Percentiles rank a stretch among this genome's conserved stretches.
These are phyloP conservation scores for Colletotrichum eleusines DNA, from an alignment of 2,329 filamentous ascomycete genomes.

Conservation along the genomic window DNA sequence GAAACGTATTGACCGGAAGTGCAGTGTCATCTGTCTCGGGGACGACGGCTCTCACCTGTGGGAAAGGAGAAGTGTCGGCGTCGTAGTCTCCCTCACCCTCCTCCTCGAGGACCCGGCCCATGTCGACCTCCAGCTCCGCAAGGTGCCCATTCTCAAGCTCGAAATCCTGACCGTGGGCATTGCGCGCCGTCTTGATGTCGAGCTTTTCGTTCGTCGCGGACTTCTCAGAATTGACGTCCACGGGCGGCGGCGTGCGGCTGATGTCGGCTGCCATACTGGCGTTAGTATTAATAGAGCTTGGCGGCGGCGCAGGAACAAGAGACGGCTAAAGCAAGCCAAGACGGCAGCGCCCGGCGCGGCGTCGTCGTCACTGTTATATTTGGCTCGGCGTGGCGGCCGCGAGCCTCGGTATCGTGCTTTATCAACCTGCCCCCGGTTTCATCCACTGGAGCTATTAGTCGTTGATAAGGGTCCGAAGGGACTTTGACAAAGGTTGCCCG, in stretches of 20 bases:
- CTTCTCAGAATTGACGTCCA: slow-evolving; percentile 23
- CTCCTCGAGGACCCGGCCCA: slow-evolving; percentile 25
- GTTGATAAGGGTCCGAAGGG: not conserved
- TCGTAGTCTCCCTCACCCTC: slow-evolving; percentile 29
- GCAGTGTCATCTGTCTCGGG: slow-evolving; percentile 53
- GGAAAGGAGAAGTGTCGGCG: slow-evolving; percentile 48
- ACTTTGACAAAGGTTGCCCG: not conserved
- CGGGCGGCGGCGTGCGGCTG: slow-evolving; percentile 22
- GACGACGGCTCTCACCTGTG: slow-evolving; percentile 55
- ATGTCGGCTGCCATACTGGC: slow-evolving; percentile 30
- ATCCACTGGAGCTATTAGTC: too few species aligned
- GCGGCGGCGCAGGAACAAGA: not conserved
- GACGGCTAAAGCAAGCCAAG: slow-evolving; percentile 31
- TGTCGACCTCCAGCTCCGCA: slow-evolving; percentile 34
- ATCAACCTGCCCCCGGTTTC: not conserved
- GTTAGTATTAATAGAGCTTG: not conserved
- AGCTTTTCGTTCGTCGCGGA: not conserved
- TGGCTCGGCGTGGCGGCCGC: not conserved
- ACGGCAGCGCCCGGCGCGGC: slow-evolving; percentile 38
- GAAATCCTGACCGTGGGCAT: slow-evolving; percentile 22
- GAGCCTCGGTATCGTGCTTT: not conserved
- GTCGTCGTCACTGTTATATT: slow-evolving; percentile 18
- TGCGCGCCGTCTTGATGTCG: slow-evolving; percentile 30
- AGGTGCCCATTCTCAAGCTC: slow-evolving; percentile 38
- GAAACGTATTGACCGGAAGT: slow-evolving; percentile 53